Evolutionary conservation across 1,284 basidiomycete genomes (phyloP), one percentile per base, ranked within the genome.

Genomic region (Agroathelia rolfsii): DNA sequence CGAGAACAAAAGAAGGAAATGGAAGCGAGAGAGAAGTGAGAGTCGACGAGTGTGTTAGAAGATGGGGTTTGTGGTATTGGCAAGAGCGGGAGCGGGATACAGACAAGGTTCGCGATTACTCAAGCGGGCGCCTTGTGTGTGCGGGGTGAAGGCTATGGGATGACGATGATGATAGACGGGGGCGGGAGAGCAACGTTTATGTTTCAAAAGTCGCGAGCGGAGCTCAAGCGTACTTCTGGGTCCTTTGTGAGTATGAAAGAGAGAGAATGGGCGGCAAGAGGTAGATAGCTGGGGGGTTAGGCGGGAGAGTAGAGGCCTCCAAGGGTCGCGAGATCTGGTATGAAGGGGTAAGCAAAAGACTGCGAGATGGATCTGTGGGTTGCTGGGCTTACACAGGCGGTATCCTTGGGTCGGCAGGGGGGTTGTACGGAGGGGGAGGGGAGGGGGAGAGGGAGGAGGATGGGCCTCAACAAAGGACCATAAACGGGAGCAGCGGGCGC

Each of bases 281-380:
- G 43, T 42, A 45, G 52, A 48, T 45, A 48, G 45, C 47, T 41
- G 44, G 44, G 49, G 54, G 53, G 51, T 50, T 43, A 48, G 49
- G 56, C 54, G 63, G 69, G 68, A 53, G 48, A 50, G 58, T 58
- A 69, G 79, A 71, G 67, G 78, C 81, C 80, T 81, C 71, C 76
- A 81, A 87, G 87, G 86, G 87, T 89, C 87, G 86, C 86, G 87
- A 90, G 84, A 76, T 70, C 81, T 87, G 56, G 23, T 15, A 24
- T 21, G n/a, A n/a, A n/a, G n/a, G n/a, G n/a, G n/a, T n/a, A n/a
- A n/a, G n/a, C n/a, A n/a, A n/a, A n/a, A n/a, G n/a, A n/a, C n/a
- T n/a, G n/a, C n/a, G n/a, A n/a, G n/a, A n/a, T n/a, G n/a, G n/a
- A n/a, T n/a, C n/a, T n/a, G n/a, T n/a, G n/a, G n/a, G n/a, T n/a